These are phyloP conservation scores for Lentinula sp. DNA, from an alignment of 768 basidiomycete genomes.

Conservation along the genomic window DNA sequence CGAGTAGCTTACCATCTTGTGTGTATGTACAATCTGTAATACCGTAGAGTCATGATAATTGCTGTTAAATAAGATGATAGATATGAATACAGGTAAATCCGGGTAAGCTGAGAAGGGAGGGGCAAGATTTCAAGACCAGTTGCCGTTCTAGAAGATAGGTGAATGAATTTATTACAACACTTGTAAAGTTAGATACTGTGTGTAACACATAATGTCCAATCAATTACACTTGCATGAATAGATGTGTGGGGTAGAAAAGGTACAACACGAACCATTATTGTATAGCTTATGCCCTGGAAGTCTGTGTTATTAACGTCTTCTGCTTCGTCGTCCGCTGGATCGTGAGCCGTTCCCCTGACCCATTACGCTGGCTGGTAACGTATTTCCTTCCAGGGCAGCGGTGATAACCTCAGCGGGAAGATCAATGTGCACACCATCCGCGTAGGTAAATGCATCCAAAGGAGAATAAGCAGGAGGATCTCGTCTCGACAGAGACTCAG, in stretches of 20 bases:
- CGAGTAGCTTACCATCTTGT: neutral
- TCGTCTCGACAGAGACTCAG: slow-evolving; percentile 39
- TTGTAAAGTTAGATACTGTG: neutral
- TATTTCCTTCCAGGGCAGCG: slow-evolving; percentile 75
- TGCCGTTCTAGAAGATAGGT: neutral
- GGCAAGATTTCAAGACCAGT: neutral
- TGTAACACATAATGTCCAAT: neutral
- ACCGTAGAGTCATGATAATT: neutral
- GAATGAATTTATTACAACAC: slow-evolving; percentile 5
- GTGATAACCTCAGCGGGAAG: slow-evolving; percentile 90
- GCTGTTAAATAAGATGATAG: slow-evolving; percentile 1
- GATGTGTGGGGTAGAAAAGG: neutral
- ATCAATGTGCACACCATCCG: slow-evolving; percentile 90
- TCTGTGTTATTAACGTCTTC: slow-evolving; percentile 36
- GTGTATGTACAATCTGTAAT: neutral
- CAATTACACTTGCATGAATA: neutral
- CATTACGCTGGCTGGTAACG: slow-evolving; percentile 54
- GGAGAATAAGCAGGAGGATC: slow-evolving; percentile 88
- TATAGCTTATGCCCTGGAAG: neutral
- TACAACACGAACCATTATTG: slow-evolving; percentile 1
- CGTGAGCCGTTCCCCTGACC: slow-evolving; percentile 42
- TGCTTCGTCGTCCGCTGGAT: slow-evolving; percentile 53
- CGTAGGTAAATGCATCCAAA: slow-evolving; percentile 77
- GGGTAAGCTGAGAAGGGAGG: neutral
- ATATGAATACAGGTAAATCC: neutral